These are phyloP conservation scores for Mycena belliarum DNA, from an alignment of 768 basidiomycete species.

Conservation along the genomic window DNA sequence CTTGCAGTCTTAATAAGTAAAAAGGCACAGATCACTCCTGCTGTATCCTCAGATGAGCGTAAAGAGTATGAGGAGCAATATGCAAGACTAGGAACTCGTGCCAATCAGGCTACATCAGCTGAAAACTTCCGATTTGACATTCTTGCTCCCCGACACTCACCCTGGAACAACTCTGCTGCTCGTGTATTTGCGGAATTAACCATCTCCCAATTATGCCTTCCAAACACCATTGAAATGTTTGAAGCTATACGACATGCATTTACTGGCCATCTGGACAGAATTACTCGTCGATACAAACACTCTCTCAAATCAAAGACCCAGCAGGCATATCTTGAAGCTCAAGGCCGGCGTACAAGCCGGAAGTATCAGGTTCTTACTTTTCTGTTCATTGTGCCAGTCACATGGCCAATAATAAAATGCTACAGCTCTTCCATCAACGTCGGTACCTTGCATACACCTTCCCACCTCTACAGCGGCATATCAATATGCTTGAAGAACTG, in stretches of 20 bases:
- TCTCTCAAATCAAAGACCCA: not conserved
- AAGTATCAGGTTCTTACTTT: not conserved
- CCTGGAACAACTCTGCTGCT: slow-evolving; percentile 13
- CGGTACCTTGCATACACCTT: slow-evolving; percentile 8
- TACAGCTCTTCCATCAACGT: slow-evolving; percentile 8
- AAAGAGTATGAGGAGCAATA: not conserved
- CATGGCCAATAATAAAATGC: not conserved
- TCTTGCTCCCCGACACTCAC: not conserved
- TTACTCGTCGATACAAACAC: not conserved
- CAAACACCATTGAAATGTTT: not conserved
- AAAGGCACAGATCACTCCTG: not conserved
- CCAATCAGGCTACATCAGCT: not conserved
- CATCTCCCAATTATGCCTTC: not conserved
- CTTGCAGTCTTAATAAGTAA: not conserved
- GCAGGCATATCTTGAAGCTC: not conserved
- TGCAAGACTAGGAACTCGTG: not conserved
- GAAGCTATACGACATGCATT: not conserved
- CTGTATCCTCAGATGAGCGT: not conserved
- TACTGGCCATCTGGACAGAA: not conserved
- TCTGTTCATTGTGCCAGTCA: not conserved
- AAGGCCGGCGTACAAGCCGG: not conserved
- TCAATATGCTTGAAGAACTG: slow-evolving; percentile 21
- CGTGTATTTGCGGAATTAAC: slow-evolving; percentile 2
- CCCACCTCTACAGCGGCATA: slow-evolving; percentile 16
- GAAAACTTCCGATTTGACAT: slow-evolving; percentile 6